phyloP scores from a whole-genome alignment of 345 rosid species.

The Nephelium lappaceum region DNA sequence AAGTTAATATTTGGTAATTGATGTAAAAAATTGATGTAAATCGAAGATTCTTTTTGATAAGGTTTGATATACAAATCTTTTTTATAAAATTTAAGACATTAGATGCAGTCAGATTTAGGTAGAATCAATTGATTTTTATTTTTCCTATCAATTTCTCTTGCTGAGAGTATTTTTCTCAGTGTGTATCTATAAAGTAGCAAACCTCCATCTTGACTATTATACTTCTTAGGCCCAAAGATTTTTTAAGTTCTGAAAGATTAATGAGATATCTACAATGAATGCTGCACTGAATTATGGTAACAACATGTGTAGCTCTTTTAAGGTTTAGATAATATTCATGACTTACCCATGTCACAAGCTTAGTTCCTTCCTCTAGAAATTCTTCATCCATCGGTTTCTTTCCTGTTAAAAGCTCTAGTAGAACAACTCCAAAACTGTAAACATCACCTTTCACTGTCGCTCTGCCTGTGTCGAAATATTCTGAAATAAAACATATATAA shows the following conservation, averaged over 20 bases:
- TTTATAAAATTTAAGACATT: too few relatives aligned
- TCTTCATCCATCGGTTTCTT: slow-evolving; percentile 78
- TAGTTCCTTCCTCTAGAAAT: slow-evolving; percentile 86
- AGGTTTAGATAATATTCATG: background rate
- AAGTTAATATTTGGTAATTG: background rate
- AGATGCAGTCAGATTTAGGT: too few relatives aligned
- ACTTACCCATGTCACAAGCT: slow-evolving; percentile 87
- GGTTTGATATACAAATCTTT: background rate
- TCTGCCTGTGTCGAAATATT: slow-evolving; percentile 83
- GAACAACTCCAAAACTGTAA: slow-evolving; percentile 83
- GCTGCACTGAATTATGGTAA: background rate
- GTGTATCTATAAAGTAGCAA: too few relatives aligned
- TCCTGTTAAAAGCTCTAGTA: slow-evolving; percentile 78
- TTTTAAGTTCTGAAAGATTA: background rate
- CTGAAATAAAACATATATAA: slow-evolving; percentile 33
- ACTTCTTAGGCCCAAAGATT: too few relatives aligned
- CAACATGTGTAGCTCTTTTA: too few relatives aligned
- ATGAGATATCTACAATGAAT: background rate
- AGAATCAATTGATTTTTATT: too few relatives aligned
- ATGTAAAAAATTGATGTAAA: background rate
- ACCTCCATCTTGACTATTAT: too few relatives aligned
- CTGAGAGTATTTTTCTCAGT: too few relatives aligned
- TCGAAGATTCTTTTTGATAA: background rate
- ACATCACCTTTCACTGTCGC: slow-evolving; percentile 85
- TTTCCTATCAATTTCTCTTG: too few relatives aligned